Conservation (phyloP, 208 protist species). For the Pavlovales sp. region DNA sequence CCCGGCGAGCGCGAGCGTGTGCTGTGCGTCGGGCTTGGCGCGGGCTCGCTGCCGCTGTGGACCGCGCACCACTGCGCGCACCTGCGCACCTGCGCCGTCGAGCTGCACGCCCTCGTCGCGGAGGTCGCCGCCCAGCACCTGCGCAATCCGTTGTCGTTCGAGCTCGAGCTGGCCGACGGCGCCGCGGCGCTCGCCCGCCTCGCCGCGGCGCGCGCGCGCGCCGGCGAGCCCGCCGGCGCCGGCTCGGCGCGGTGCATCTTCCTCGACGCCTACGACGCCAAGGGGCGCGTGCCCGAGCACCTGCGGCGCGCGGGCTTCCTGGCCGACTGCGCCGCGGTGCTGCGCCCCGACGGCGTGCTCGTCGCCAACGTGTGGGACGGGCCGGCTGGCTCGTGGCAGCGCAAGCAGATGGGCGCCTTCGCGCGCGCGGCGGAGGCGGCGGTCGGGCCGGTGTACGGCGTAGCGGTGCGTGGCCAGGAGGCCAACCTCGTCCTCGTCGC, state of each 20-base stretch:
- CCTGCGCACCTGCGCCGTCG: neutral
- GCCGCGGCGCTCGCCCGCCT: neutral
- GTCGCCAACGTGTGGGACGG: conserved; percentile 21
- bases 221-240: neutral
- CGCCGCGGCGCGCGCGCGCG: neutral
- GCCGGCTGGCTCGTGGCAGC: neutral
- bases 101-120: neutral
- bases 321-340: neutral
- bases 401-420: neutral
- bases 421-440: neutral
- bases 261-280: conserved; percentile 22
- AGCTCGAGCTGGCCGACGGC: neutral
- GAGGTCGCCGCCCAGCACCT: neutral
- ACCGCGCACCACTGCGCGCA: neutral
- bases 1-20: neutral
- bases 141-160: neutral
- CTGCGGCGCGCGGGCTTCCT: neutral
- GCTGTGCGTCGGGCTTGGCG: neutral
- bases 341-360: neutral
- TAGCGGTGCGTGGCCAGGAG: neutral
- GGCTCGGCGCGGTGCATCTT: neutral
- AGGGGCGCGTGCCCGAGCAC: neutral
- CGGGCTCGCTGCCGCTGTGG: neutral
- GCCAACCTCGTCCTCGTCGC: neutral
- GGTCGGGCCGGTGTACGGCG: neutral